Percentiles rank a stretch among this genome's conserved stretches.
Evolutionary conservation across 148 eudicot species (phyloP).

Genomic region (Cornus suecica): DNA sequence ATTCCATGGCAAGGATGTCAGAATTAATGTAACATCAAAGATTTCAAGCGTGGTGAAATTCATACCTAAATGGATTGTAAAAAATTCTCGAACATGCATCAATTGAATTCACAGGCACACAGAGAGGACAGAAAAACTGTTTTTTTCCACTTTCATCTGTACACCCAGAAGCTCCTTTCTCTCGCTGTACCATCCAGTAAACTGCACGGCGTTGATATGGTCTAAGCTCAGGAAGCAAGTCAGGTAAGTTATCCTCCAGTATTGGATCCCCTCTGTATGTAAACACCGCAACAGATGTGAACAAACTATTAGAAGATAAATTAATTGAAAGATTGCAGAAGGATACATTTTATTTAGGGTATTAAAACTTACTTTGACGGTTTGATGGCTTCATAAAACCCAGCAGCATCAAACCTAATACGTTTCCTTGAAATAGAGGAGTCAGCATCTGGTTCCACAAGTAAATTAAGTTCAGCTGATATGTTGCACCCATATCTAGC

Average conservation of each 20-base stretch:
- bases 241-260: constrained; percentile 67
- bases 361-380: constrained; percentile 75
- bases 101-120: constrained; percentile 64
- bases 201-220: constrained; percentile 98
- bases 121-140: constrained; percentile 58
- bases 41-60: constrained; percentile 3
- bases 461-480: constrained; percentile 18
- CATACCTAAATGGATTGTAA: constrained; percentile 90
- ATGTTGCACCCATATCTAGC: constrained; percentile 55
- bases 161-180: constrained; percentile 48
- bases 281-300: constrained; percentile 11
- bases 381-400: constrained; percentile 93
- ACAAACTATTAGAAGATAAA: neutral
- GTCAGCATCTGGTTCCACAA: constrained; percentile 22
- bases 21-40: neutral
- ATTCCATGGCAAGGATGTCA: neutral
- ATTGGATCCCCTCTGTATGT: constrained; percentile 60
- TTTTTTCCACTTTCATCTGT: constrained; percentile 27
- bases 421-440: constrained; percentile 22
- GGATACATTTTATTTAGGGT: neutral
- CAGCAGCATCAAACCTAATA: constrained; percentile 64
- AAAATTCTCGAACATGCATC: constrained; percentile 66
- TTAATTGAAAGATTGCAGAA: neutral
- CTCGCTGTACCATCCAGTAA: constrained; percentile 91
- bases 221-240: constrained; percentile 83